A percentile compares a stretch with the other conserved stretches of the same genome.
These are phyloP conservation scores for Phytophthora parvispora DNA, from an alignment of 352 stramenopile genomes.

Conservation along the genomic window DNA sequence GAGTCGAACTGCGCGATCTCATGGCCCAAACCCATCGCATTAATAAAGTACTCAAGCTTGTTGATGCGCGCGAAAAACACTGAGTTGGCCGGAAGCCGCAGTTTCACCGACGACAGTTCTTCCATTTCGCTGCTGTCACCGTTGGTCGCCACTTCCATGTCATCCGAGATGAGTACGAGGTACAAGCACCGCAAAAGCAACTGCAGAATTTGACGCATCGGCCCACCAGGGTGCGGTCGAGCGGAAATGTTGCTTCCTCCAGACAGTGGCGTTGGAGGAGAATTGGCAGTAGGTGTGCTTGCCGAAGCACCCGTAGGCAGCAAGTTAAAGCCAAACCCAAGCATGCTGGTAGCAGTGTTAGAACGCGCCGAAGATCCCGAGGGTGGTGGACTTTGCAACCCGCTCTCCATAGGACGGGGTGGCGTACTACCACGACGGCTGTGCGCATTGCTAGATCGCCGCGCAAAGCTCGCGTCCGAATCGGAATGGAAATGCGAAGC, in stretches of 20 bases:
- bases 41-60: slow-evolving; percentile 90
- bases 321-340: slow-evolving; percentile 71
- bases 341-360: slow-evolving; percentile 40
- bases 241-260: slow-evolving; percentile 59
- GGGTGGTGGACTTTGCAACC: slow-evolving; percentile 61
- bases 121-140: slow-evolving; percentile 36
- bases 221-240: slow-evolving; percentile 76
- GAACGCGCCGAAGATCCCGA: slow-evolving; percentile 30
- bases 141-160: slow-evolving; percentile 27
- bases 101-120: slow-evolving; percentile 38
- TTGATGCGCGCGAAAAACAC: slow-evolving; percentile 84
- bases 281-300: slow-evolving; percentile 18
- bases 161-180: slow-evolving; percentile 69
- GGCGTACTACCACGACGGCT: slow-evolving; percentile 32
- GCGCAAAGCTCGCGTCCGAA: slow-evolving; percentile 81
- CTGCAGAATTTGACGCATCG: slow-evolving; percentile 88
- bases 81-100: slow-evolving; percentile 59
- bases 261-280: slow-evolving; percentile 20
- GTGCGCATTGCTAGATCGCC: slow-evolving; percentile 59
- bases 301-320: slow-evolving; percentile 39
- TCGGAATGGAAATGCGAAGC: slow-evolving; percentile 78
- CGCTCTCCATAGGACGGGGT: slow-evolving; percentile 32
- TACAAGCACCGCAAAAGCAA: slow-evolving; percentile 82
- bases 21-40: slow-evolving; percentile 79
- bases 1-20: slow-evolving; percentile 81